These are phyloP conservation scores for Tanacetum coccineum DNA, from an alignment of 129 eudicot species.

Conservation along the genomic window DNA sequence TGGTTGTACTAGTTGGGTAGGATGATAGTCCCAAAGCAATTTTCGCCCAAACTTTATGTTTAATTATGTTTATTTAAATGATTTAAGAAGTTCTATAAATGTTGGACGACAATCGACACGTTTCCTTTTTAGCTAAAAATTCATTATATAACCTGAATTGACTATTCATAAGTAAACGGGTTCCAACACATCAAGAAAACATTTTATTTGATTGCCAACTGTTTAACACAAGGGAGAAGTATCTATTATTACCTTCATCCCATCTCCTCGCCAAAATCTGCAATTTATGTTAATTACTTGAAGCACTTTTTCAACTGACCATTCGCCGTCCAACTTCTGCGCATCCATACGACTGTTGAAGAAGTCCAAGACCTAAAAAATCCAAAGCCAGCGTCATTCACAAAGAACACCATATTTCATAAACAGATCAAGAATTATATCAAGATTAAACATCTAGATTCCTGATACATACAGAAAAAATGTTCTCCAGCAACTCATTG, in stretches of 20 bases:
- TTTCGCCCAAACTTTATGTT: not conserved
- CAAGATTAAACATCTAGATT: slow-evolving; percentile 2
- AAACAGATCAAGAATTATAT: slow-evolving; percentile 12
- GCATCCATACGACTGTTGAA: slow-evolving; percentile 93
- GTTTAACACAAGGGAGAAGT: not conserved
- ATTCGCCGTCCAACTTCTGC: slow-evolving; percentile 70
- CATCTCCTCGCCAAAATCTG: slow-evolving; percentile 97
- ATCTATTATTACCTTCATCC: slow-evolving; percentile 65
- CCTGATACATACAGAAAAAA: slow-evolving; percentile 64
- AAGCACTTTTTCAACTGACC: slow-evolving; percentile 97
- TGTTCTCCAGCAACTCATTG: slow-evolving; percentile 90
- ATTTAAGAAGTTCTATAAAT: not conserved
- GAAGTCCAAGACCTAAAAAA: slow-evolving; percentile 69
- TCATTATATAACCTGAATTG: not conserved
- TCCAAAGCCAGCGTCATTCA: slow-evolving; percentile 22
- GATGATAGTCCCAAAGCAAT: not conserved
- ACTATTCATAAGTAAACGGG: not conserved
- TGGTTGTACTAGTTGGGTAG: not conserved
- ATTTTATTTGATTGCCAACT: not conserved
- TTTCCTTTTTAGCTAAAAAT: not conserved
- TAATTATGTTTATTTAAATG: not conserved
- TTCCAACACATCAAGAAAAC: not conserved
- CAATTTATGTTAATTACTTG: slow-evolving; percentile 71
- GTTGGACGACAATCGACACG: not conserved
- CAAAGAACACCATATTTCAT: slow-evolving; percentile 1